Percentiles rank a stretch among this genome's conserved stretches.
These are phyloP conservation scores for Metschnikowia henanensis DNA, from an alignment of 805 yeast genomes.

Conservation along the genomic window DNA sequence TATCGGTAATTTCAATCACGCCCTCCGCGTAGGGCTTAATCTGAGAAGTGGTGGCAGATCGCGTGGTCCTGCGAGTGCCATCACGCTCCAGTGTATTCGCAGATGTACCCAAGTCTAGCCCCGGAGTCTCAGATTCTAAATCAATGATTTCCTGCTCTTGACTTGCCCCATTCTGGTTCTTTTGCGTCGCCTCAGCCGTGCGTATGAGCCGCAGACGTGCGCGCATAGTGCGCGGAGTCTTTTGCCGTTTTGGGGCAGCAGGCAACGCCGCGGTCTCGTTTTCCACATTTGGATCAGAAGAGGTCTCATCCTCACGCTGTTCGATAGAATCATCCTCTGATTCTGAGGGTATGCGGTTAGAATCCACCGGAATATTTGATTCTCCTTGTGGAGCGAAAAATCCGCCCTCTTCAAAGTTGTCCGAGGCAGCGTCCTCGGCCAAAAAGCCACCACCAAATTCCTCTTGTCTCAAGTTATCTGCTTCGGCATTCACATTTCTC, in stretches of 20 bases:
- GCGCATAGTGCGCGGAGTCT: conserved; percentile 2
- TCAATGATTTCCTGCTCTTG: neutral
- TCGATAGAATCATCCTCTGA: conserved; percentile 1
- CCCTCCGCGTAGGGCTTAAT: neutral
- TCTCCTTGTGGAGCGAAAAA: conserved; percentile 10
- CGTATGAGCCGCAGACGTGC: neutral
- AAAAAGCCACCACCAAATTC: conserved; percentile 28
- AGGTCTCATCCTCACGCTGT: too few relatives aligned
- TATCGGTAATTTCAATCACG: neutral
- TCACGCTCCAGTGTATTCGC: neutral
- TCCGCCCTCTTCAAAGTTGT: conserved; percentile 19
- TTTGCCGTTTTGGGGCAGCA: conserved; percentile 1
- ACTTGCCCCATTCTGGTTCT: neutral
- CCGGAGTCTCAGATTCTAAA: conserved; percentile 1
- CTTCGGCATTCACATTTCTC: neutral
- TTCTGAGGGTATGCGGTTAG: too few relatives aligned
- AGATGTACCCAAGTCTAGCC: neutral
- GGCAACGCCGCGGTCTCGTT: neutral
- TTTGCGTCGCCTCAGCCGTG: neutral
- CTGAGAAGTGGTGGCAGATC: neutral
- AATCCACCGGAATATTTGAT: too few relatives aligned
- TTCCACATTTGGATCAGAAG: neutral
- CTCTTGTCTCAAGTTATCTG: neutral
- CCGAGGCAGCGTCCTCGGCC: conserved; percentile 10
- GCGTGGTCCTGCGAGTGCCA: neutral